Evolutionary conservation across 768 basidiomycete species (phyloP).

Genomic region (Kwoniella shandongensis): DNA sequence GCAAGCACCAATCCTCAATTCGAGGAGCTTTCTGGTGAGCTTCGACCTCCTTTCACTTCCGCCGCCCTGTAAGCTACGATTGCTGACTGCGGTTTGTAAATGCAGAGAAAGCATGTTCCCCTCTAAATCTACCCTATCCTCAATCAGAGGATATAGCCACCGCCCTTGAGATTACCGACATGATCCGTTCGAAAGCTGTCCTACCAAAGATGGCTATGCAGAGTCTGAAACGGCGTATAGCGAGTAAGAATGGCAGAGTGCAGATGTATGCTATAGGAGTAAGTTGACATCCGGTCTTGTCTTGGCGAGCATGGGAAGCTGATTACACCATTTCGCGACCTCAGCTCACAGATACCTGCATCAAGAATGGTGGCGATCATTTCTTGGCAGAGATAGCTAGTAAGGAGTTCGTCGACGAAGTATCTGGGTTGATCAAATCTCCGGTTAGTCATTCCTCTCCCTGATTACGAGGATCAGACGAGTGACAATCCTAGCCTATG

Average conservation of each 20-base stretch:
- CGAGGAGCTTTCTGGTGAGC: slow-evolving; percentile 51
- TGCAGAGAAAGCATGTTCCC: slow-evolving; percentile 52
- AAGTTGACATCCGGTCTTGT: slow-evolving; percentile 56
- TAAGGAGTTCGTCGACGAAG: slow-evolving; percentile 89
- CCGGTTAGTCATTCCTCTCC: slow-evolving; percentile 54
- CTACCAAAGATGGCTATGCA: slow-evolving; percentile 84
- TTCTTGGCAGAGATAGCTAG: slow-evolving; percentile 82
- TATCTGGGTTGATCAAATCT: slow-evolving; percentile 81
- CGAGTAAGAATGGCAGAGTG: slow-evolving; percentile 94
- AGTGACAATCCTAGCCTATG: neutral
- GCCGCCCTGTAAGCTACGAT: slow-evolving; percentile 8
- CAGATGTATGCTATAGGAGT: slow-evolving; percentile 83
- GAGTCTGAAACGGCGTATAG: slow-evolving; percentile 78
- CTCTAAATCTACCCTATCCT: slow-evolving; percentile 50
- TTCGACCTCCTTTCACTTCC: neutral
- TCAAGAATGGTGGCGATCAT: slow-evolving; percentile 96
- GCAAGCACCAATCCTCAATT: slow-evolving; percentile 44
- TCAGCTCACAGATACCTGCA: slow-evolving; percentile 82
- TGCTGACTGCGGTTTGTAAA: neutral
- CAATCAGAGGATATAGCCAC: slow-evolving; percentile 79
- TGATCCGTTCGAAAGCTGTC: slow-evolving; percentile 87
- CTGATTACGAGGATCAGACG: neutral
- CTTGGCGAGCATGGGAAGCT: slow-evolving; percentile 19
- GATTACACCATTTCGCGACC: neutral
- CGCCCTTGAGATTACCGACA: slow-evolving; percentile 93